Base-by-base conservation (phyloP, 78 protist genomes). In the Guillardia theta region DNA sequence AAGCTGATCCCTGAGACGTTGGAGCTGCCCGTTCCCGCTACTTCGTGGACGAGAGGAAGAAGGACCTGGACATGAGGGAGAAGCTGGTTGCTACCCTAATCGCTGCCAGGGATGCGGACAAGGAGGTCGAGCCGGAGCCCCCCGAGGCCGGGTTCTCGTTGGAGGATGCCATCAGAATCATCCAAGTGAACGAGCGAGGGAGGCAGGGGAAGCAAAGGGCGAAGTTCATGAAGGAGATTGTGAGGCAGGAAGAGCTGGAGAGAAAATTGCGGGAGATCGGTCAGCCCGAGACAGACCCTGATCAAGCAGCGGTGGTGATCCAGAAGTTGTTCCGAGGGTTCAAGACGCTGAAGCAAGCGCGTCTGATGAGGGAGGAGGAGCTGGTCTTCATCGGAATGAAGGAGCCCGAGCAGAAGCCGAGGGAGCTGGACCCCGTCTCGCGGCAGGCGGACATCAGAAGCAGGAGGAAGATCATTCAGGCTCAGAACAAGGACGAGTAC, bases 141-240 rank as follows among this genome's bases (percentile, higher is more conserved):
- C 44, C 36, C 12, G 83, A 24, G 15, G 94, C 48, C 46, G 33
- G 0, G 50, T 62, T 93, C 39, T 39, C 64, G 0, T 10, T 93
- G 24, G 95, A 95, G 22, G 37, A 48, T 22, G 96, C 97, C 1
- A 53, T 96, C 41, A 44, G 36, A 22, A 15, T 94, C 12, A 47
- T 96, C 30, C 97, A 96, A 94, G 0, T 58, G 45, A 76, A 83
- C 90, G 97, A 96, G 90, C 93, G 97, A 0, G 97, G 95, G 6
- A 62, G 97, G 24, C 97, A 96, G 48, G 97, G 96, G 41, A 54
- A 93, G 30, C 96, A 58, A 64, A 96, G 96, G 30, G 95, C 96
- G 30, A 10, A 41, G 22, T 39, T 64, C 88, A 70, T 92, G 94
- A 15, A 21, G 30, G 88, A 41, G 22, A 62, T 95, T 46, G 44